These are phyloP conservation scores for Phanerodontia chrysosporium DNA, from an alignment of 768 basidiomycete species.

Conservation along the genomic window DNA sequence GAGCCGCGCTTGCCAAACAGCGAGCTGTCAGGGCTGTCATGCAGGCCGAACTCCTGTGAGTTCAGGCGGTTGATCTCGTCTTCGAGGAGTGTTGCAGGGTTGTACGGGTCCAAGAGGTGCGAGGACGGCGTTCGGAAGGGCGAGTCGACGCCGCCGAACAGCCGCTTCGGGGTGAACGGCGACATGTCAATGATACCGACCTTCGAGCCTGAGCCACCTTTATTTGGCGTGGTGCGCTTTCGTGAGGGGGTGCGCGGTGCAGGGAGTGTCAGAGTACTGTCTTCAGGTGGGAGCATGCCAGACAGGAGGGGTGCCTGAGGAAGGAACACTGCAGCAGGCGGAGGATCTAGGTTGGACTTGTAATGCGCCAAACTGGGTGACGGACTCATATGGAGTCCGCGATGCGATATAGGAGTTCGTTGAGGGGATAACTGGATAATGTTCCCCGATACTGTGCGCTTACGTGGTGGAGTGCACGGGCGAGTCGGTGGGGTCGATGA, in stretches of 20 bases:
- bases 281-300: conserved; percentile 20
- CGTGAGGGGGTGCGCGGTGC: conserved; percentile 39
- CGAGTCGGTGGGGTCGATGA: conserved; percentile 33
- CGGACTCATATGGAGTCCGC: conserved; percentile 67
- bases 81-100: conserved; percentile 62
- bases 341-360: conserved; percentile 65
- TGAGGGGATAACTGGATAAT: conserved; percentile 48
- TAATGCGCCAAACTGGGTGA: conserved; percentile 62
- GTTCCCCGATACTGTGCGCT: conserved; percentile 14
- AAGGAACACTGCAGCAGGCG: conserved; percentile 34
- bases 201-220: conserved; percentile 9
- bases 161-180: conserved; percentile 39
- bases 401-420: conserved; percentile 66
- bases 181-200: conserved; percentile 11
- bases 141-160: conserved; percentile 35
- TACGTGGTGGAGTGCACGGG: conserved; percentile 36
- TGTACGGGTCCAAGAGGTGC: conserved; percentile 63
- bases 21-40: conserved; percentile 58
- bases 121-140: conserved; percentile 42
- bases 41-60: conserved; percentile 27
- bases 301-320: conserved; percentile 36
- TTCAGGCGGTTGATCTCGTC: conserved; percentile 59
- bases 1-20: conserved; percentile 48
- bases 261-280: conserved; percentile 14
- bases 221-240: conserved; percentile 30